Evolutionary conservation across 352 stramenopile genomes (phyloP), one percentile per base, ranked within the genome.

Genomic region (Pythium sukuiense): DNA sequence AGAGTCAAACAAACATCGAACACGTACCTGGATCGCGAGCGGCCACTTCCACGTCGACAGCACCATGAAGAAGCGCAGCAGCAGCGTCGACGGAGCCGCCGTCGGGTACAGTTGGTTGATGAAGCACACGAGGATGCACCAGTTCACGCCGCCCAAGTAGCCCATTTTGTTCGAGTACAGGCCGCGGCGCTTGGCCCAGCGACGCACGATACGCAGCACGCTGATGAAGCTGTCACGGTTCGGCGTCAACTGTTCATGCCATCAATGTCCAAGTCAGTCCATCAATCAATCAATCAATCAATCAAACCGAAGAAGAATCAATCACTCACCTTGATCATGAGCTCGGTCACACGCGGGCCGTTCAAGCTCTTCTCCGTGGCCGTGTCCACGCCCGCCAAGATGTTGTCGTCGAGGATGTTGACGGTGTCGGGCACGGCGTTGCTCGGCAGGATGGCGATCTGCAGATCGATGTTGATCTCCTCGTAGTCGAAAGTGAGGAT

Each of bases 151-250:
- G 55, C 98, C 97, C 2, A 99, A 76, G 72, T 99, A 99, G 11
- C 97, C 98, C 76, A 99, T 95, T 67, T 99, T 98, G 85, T 99
- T 99, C 50, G 92, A 98, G 78, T 99, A 99, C 30, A 99, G 71
- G 27, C 98, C 98, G 29, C 98, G 78, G 35, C 83, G 79, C 59
- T 97, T 97, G 18, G 87, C 87, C 90, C 90, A 97, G 55, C 86
- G 80, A 71, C 90, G 79, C 52, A 97, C 88, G 45, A 95, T 86
- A 7, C 90, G 85, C 33, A 97, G 72, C 41, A 97, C 88, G 41
- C 85, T 84, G 63, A 95, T 96, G 61, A 96, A 97, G 53, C 83
- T 93, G 48, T 94, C 79, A 12, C 86, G 74, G 58, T 96, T 93
- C 4, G 88, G 88, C 30, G 88, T 96, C 26, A 96, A 65, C 74